Conservation (phyloP, 2,329 filamentous ascomycete genomes). For the Blastomyces percursus region DNA sequence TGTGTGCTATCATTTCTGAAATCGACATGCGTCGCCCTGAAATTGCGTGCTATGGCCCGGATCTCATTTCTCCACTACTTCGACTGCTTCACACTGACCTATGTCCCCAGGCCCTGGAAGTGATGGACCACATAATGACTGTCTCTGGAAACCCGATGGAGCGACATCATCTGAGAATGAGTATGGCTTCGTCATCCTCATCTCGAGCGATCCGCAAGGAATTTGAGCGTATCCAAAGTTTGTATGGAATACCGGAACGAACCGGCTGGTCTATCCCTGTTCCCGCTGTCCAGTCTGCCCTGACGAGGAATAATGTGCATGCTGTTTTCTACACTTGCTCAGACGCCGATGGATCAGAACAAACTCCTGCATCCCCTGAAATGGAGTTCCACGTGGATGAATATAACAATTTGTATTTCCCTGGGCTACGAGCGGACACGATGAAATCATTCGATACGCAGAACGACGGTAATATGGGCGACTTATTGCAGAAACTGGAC, state of each 20-base stretch:
- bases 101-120: constrained; percentile 81
- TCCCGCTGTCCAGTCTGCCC: constrained; percentile 77
- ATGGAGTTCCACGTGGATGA: constrained; percentile 91
- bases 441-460: constrained; percentile 76
- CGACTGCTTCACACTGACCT: constrained; percentile 85
- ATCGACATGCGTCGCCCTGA: constrained; percentile 89
- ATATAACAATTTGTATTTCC: constrained; percentile 65
- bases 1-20: constrained; percentile 73
- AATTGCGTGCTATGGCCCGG: constrained; percentile 80
- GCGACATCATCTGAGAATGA: constrained; percentile 91
- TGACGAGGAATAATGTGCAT: constrained; percentile 84
- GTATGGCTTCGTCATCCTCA: constrained; percentile 74
- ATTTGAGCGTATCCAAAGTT: constrained; percentile 83
- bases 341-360: constrained; percentile 49
- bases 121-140: constrained; percentile 89
- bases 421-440: constrained; percentile 67
- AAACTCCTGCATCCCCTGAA: constrained; percentile 60
- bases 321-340: constrained; percentile 93
- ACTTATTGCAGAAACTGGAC: constrained; percentile 69
- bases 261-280: constrained; percentile 94
- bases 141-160: constrained; percentile 89
- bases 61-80: constrained; percentile 85
- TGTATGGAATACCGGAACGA: constrained; percentile 93
- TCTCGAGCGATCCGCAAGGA: constrained; percentile 82
- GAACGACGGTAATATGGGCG: constrained; percentile 57